Evolutionary conservation across 2,329 filamentous ascomycete genomes (phyloP), one percentile per base, ranked within the genome.

Genomic region (Dactylella cylindrospora): DNA sequence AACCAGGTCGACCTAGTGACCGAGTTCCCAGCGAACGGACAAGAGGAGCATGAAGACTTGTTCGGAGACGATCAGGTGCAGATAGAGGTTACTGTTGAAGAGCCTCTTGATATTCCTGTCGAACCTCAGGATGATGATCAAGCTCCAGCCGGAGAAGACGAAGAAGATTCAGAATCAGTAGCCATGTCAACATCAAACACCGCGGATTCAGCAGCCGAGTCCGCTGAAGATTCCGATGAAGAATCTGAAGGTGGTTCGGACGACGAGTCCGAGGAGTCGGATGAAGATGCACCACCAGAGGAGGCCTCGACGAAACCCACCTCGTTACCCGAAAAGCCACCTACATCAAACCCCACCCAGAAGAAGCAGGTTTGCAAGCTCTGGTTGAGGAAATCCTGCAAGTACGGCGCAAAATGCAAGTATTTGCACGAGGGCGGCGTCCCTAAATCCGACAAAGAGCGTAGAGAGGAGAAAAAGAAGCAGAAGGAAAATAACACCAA

Each of bases 361-460:
- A 51, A 61, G 40, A 61, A 61, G 29, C 55, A 61, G 23, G 55
- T 61, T 3, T 61, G 55, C 38, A 61, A 61, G 19, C 47, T 61
- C 3, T 61, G 55, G 55, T 29, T 61, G n/a, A 52, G 50, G 29
- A 61, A 61, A 28, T 46, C 46, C 55, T 61, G 55, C 28, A 53
- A 52, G n/a, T 61, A 53, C 36, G 55, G 55, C 17, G 55, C 55
- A 17, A 61, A 61, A 26, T 61, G 55, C 41, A 61, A 61, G 26
- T 61, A 61, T 20, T 41, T 61, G 41, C 55, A 61, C 44, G 55
- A 61, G 33, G 55, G 55, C 44, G 47, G 55, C 29, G 55, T 61
- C 38, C 55, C 55, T 25, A 61, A 61, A 31, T 53, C 55, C 19
- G 55, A 61, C 13, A 61, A 61, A 28, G 55, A 61, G 29, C 47